Conservation (phyloP, 495 filamentous ascomycete genomes). For the Pyrenopolyporus hunteri region DNA sequence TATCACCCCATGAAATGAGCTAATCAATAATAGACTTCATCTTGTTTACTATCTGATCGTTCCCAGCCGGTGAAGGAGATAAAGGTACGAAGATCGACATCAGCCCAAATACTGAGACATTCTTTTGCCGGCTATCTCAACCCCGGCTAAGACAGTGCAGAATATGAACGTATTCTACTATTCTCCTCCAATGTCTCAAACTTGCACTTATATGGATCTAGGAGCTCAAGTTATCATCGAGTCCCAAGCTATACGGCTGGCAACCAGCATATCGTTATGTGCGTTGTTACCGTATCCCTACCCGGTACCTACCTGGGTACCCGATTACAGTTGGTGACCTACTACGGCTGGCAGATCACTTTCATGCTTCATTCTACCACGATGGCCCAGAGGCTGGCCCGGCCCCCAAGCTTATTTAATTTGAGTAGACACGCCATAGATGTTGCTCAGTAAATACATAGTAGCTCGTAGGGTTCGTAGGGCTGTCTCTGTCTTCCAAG, state of each 20-base stretch:
- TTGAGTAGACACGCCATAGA: too few species aligned
- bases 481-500: too few species aligned
- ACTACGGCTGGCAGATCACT: constrained; percentile 22
- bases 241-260: constrained; percentile 10
- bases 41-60: not conserved
- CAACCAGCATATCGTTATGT: not conserved
- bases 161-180: not conserved
- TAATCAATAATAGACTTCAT: too few species aligned
- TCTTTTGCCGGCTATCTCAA: constrained; percentile 5
- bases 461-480: too few species aligned
- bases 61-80: not conserved
- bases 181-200: not conserved
- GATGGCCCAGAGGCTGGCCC: constrained; percentile 5
- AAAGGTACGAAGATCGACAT: not conserved
- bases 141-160: constrained; percentile 15
- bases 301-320: too few species aligned
- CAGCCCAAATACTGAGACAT: constrained; percentile 8
- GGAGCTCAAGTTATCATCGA: constrained; percentile 2
- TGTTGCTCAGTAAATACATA: too few species aligned
- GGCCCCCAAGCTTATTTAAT: too few species aligned
- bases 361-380: constrained; percentile 23
- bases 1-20: too few species aligned
- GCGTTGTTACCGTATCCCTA: constrained; percentile 4
- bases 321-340: constrained; percentile 19
- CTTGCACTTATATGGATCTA: not conserved